Percentiles rank a stretch among this genome's conserved stretches.
Evolutionary conservation across 1,139 yeast species (phyloP).

Genomic region (Taiozyma sp.): DNA sequence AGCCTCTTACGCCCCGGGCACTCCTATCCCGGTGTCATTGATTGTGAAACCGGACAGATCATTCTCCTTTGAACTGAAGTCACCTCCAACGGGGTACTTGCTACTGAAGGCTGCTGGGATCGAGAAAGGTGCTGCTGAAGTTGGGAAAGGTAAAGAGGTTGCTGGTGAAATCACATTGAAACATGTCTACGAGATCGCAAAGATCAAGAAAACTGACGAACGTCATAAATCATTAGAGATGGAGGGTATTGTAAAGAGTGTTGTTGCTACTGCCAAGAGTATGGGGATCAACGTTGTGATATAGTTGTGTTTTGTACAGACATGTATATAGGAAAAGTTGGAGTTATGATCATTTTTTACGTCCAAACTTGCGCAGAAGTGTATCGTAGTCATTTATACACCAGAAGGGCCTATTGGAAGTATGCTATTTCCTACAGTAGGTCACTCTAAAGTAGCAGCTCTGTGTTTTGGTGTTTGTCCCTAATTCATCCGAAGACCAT

Average conservation of each 20-base stretch:
- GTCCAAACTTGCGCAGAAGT: background rate
- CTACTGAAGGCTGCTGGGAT: conserved; percentile 79
- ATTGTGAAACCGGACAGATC: conserved; percentile 91
- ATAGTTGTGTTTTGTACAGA: conserved; percentile 24
- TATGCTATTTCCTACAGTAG: too few species aligned
- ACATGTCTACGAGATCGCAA: conserved; percentile 92
- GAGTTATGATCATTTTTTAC: background rate
- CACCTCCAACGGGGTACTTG: conserved; percentile 91
- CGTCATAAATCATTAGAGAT: conserved; percentile 69
- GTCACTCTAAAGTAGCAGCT: background rate
- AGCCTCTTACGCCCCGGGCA: conserved; percentile 78
- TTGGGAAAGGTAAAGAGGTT: conserved; percentile 45
- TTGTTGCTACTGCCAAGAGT: conserved; percentile 82
- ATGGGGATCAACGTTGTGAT: conserved; percentile 83
- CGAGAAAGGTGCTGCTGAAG: conserved; percentile 67
- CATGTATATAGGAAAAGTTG: background rate
- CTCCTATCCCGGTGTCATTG: conserved; percentile 83
- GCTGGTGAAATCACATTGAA: conserved; percentile 80
- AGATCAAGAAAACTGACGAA: conserved; percentile 84
- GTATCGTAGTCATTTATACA: background rate
- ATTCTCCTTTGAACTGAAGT: conserved; percentile 79
- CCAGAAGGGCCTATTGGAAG: too few species aligned
- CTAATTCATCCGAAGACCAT: background rate
- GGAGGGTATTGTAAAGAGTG: conserved; percentile 75
- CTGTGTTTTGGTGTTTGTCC: background rate